Percentiles rank a stretch among this genome's conserved stretches.
phyloP scores from a whole-genome alignment of 352 stramenopile genomes.

The Thraustotheca clavata region DNA sequence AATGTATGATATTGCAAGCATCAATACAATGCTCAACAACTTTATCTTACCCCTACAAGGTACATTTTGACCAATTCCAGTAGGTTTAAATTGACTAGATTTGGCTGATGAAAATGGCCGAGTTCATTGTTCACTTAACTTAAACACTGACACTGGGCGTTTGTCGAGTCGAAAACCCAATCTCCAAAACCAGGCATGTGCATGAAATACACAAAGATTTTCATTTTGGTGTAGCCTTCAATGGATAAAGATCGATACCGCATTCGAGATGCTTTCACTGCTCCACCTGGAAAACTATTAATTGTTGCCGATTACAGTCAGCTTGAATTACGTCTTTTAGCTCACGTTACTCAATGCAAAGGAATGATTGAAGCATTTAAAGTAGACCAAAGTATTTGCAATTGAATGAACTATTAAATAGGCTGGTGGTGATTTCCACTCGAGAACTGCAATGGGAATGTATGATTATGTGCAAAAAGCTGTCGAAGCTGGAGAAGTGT shows the following conservation, averaged over 20 bases:
- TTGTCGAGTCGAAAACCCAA: slow-evolving; percentile 97
- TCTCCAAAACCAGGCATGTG: slow-evolving; percentile 95
- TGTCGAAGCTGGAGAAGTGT: slow-evolving; percentile 91
- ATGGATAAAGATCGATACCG: slow-evolving; percentile 84
- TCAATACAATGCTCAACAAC: slow-evolving; percentile 99
- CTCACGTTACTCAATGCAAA: slow-evolving; percentile 96
- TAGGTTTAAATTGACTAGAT: slow-evolving; percentile 33
- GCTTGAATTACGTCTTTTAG: slow-evolving; percentile 97
- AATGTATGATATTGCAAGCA: slow-evolving; percentile 93
- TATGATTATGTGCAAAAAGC: slow-evolving; percentile 96
- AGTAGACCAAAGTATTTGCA: not conserved
- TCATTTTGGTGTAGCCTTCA: slow-evolving; percentile 28
- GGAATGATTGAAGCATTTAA: slow-evolving; percentile 98
- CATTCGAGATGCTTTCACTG: slow-evolving; percentile 90
- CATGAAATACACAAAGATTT: not conserved
- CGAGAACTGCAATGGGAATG: slow-evolving; percentile 97
- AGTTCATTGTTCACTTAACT: slow-evolving; percentile 98
- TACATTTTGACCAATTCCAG: not conserved
- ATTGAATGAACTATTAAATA: not conserved
- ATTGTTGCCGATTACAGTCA: slow-evolving; percentile 99
- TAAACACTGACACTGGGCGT: slow-evolving; percentile 99
- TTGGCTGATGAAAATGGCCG: slow-evolving; percentile 90
- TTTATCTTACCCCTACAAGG: slow-evolving; percentile 89
- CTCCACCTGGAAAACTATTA: slow-evolving; percentile 88
- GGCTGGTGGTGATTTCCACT: slow-evolving; percentile 89